Evolutionary conservation across 169 alveolate genomes (phyloP).

Genomic region (Plasmodium berghei): DNA sequence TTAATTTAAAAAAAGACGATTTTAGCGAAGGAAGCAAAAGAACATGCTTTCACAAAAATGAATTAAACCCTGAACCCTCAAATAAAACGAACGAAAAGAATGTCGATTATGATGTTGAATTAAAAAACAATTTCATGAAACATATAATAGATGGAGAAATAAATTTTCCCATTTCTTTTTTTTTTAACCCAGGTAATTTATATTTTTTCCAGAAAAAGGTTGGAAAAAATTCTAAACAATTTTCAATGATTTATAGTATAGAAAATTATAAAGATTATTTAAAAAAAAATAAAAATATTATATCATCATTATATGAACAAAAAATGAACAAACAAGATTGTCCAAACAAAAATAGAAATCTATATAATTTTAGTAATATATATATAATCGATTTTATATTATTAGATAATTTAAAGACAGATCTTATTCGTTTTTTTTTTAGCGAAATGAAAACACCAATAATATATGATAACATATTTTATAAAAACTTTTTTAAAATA

Average conservation of each 20-base stretch:
- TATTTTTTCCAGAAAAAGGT: slow-evolving; percentile 21
- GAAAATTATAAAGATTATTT: slow-evolving; percentile 49
- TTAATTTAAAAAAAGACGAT: neutral
- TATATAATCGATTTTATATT: slow-evolving; percentile 51
- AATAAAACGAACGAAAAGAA: neutral
- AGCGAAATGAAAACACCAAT: slow-evolving; percentile 71
- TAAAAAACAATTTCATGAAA: neutral
- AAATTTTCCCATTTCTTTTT: slow-evolving; percentile 28
- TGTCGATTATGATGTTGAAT: neutral
- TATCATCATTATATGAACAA: neutral
- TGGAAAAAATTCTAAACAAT: slow-evolving; percentile 6
- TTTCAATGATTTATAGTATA: slow-evolving; percentile 54
- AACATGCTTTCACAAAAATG: neutral
- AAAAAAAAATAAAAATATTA: slow-evolving; percentile 1
- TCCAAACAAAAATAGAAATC: neutral
- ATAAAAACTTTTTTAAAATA: slow-evolving; percentile 24
- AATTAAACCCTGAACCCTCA: neutral
- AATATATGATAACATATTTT: slow-evolving; percentile 69
- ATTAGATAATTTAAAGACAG: slow-evolving; percentile 53
- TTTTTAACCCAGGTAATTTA: slow-evolving; percentile 63
- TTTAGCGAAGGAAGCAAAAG: neutral
- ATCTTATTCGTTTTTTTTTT: slow-evolving; percentile 43
- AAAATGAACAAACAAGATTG: too few relatives aligned
- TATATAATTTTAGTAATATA: slow-evolving; percentile 10
- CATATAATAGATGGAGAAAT: slow-evolving; percentile 4